Percentiles rank a stretch among this genome's conserved stretches.
Conservation (phyloP, 768 basidiomycete species). For the Auriscalpium vulgare region DNA sequence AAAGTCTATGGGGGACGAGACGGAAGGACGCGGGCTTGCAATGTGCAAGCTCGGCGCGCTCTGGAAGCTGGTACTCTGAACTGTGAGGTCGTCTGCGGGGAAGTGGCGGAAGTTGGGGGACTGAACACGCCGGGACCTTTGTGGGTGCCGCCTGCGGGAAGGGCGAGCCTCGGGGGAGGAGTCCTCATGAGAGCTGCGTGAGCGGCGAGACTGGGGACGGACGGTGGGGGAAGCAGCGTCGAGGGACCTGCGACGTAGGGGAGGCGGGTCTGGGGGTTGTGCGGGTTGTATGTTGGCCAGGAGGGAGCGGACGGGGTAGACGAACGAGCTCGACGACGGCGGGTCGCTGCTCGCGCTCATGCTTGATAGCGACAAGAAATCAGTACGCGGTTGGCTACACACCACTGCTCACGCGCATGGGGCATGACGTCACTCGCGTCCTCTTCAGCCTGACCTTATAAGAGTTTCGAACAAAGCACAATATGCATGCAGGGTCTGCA, state of each 20-base stretch:
- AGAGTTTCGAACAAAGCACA: too few relatives aligned
- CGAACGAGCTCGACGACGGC: constrained; percentile 16
- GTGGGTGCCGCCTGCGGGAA: not conserved
- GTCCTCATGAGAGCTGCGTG: not conserved
- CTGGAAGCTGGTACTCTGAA: not conserved
- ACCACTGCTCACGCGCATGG: too few relatives aligned
- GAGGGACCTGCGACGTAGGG: not conserved
- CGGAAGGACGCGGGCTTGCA: not conserved
- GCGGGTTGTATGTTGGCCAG: constrained; percentile 12
- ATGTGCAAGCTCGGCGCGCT: not conserved
- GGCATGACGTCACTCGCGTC: too few relatives aligned
- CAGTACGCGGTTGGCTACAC: too few relatives aligned
- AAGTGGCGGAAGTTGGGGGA: constrained; percentile 4
- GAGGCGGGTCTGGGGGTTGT: not conserved
- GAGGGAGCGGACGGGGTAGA: constrained; percentile 30
- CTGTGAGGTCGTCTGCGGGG: not conserved
- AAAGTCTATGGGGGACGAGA: not conserved
- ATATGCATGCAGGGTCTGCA: too few relatives aligned
- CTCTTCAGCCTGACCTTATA: too few relatives aligned
- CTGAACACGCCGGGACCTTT: not conserved
- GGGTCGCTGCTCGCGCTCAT: not conserved
- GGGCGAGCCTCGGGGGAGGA: not conserved
- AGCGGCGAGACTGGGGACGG: not conserved
- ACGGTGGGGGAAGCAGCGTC: too few relatives aligned
- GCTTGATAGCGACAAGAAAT: not conserved